phyloP scores from a whole-genome alignment of 768 basidiomycete genomes.

The Hebeloma cylindrosporum region DNA sequence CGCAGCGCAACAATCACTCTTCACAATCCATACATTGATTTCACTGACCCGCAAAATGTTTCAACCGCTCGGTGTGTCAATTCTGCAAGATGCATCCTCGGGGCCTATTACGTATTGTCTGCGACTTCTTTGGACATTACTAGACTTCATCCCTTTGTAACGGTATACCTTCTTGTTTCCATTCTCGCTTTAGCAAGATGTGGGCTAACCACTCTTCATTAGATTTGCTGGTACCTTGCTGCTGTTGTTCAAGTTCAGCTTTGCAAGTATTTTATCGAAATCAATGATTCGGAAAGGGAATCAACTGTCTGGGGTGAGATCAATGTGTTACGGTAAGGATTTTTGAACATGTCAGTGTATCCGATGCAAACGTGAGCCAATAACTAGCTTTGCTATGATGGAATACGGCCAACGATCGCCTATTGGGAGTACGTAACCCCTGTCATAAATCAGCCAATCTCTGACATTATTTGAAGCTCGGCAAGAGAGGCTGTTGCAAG shows the following conservation, averaged over 20 bases:
- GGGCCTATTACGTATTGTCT: conserved; percentile 75
- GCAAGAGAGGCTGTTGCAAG: conserved; percentile 80
- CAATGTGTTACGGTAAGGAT: conserved; percentile 68
- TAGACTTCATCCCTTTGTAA: conserved; percentile 78
- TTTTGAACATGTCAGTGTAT: not conserved
- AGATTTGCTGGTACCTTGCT: conserved; percentile 92
- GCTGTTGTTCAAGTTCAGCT: conserved; percentile 84
- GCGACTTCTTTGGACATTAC: conserved; percentile 81
- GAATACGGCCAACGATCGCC: conserved; percentile 78
- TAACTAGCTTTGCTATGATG: conserved; percentile 74
- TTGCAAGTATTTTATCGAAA: conserved; percentile 84
- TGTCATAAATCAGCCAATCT: conserved; percentile 4
- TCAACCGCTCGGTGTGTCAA: conserved; percentile 76
- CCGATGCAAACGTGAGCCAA: conserved; percentile 1
- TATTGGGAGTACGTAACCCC: conserved; percentile 66
- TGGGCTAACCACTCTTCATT: conserved; percentile 13
- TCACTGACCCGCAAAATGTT: conserved; percentile 58
- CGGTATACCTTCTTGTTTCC: conserved; percentile 40
- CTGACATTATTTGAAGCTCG: conserved; percentile 49
- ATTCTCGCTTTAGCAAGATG: conserved; percentile 10
- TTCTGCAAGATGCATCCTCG: conserved; percentile 72
- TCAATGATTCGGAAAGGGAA: conserved; percentile 71
- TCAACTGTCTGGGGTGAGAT: conserved; percentile 86
- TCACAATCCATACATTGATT: conserved; percentile 82
- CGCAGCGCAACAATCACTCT: conserved; percentile 85